Evolutionary conservation across 2,329 filamentous ascomycete species (phyloP).

Genomic region (Paecilomyces variotii): DNA sequence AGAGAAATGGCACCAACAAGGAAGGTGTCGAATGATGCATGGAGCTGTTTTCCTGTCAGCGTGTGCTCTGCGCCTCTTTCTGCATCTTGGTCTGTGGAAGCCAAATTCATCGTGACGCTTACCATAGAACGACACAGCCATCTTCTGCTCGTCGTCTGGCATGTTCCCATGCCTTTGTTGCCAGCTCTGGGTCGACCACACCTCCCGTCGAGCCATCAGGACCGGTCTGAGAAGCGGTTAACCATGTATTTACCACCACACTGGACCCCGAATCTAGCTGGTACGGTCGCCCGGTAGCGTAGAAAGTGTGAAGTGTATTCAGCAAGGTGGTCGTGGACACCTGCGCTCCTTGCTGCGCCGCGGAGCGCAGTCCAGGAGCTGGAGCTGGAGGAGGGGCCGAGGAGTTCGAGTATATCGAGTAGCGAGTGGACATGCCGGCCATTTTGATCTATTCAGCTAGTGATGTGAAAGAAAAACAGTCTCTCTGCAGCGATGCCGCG

Average conservation of each 20-base stretch:
- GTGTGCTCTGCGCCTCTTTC: neutral
- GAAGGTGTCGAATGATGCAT: conserved; percentile 85
- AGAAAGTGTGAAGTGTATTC: conserved; percentile 85
- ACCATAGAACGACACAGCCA: conserved; percentile 86
- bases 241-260: conserved; percentile 91
- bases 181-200: conserved; percentile 71
- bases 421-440: conserved; percentile 48
- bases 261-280: conserved; percentile 82
- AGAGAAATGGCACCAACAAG: conserved; percentile 70
- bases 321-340: conserved; percentile 89
- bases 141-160: conserved; percentile 90
- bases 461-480: neutral
- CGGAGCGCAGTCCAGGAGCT: conserved; percentile 39
- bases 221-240: conserved; percentile 66
- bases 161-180: conserved; percentile 88
- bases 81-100: conserved; percentile 10
- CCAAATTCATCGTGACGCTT: conserved; percentile 25
- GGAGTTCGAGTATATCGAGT: conserved; percentile 57
- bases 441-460: neutral
- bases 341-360: conserved; percentile 63
- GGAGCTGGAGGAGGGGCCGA: conserved; percentile 35
- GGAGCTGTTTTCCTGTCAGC: conserved; percentile 49
- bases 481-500: neutral
- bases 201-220: conserved; percentile 63
- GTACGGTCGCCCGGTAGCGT: conserved; percentile 74